phyloP scores from a whole-genome alignment of 331 rosid genomes.

The Cydonia oblonga region DNA sequence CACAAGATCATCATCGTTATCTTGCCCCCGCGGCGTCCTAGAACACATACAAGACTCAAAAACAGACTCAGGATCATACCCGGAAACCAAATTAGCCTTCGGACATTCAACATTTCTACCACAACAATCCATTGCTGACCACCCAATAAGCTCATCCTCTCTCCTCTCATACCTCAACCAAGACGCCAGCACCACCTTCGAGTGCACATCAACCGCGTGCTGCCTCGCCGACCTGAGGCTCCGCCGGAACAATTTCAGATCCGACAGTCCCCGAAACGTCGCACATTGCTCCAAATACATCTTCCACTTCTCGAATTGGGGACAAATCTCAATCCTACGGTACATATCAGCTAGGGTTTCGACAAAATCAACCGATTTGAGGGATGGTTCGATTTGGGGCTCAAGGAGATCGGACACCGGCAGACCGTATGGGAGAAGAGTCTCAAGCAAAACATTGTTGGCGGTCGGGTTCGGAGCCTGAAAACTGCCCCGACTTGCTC shows the following conservation, averaged over 20 bases:
- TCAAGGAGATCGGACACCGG: conserved; percentile 54
- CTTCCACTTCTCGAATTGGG: conserved; percentile 39
- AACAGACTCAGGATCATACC: conserved; percentile 57
- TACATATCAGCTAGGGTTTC: conserved; percentile 32
- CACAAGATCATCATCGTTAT: conserved; percentile 2
- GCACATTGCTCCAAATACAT: conserved; percentile 56
- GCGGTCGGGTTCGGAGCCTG: conserved; percentile 13
- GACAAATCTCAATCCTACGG: conserved; percentile 36
- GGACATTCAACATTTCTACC: conserved; percentile 72
- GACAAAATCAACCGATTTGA: conserved; percentile 41
- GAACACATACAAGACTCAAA: conserved; percentile 46
- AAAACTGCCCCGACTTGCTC: conserved; percentile 21
- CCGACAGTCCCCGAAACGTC: conserved; percentile 34
- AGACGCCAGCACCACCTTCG: conserved; percentile 54
- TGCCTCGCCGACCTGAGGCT: conserved; percentile 62
- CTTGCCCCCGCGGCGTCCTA: background rate
- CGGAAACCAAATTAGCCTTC: conserved; percentile 40
- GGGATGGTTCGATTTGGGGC: conserved; percentile 41
- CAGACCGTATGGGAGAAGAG: conserved; percentile 52
- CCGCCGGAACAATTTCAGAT: conserved; percentile 54
- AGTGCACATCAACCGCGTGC: conserved; percentile 62
- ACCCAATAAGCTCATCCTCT: conserved; percentile 67
- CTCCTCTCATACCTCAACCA: conserved; percentile 71
- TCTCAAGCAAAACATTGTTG: conserved; percentile 26
- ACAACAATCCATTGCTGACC: conserved; percentile 50